These are phyloP conservation scores for Lagenaria siceraria DNA, from an alignment of 306 rosid species.

Conservation along the genomic window DNA sequence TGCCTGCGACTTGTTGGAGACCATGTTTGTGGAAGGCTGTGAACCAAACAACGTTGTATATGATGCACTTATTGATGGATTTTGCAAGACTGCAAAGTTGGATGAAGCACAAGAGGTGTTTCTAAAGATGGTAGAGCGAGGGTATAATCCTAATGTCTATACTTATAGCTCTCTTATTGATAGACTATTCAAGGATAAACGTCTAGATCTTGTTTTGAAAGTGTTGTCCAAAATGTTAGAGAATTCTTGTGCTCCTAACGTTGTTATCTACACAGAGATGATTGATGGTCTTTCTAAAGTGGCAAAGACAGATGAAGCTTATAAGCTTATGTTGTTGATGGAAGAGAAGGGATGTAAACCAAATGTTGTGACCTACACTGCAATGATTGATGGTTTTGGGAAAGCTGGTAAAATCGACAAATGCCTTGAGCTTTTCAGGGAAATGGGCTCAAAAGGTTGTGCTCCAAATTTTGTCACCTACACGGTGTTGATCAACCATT, in stretches of 20 bases:
- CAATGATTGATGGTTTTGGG: slow-evolving; percentile 85
- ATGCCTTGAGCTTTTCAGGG: slow-evolving; percentile 54
- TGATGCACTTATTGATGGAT: slow-evolving; percentile 78
- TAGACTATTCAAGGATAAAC: slow-evolving; percentile 57
- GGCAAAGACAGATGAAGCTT: slow-evolving; percentile 70
- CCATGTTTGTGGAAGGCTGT: slow-evolving; percentile 51
- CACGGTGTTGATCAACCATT: slow-evolving; percentile 68
- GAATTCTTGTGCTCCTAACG: slow-evolving; percentile 64
- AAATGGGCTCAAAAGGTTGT: slow-evolving; percentile 76
- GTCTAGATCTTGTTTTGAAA: slow-evolving; percentile 64
- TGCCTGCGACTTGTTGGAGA: slow-evolving; percentile 49
- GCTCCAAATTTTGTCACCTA: slow-evolving; percentile 82
- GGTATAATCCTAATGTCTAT: slow-evolving; percentile 57
- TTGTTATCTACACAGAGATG: slow-evolving; percentile 83
- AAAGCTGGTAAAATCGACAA: slow-evolving; percentile 51
- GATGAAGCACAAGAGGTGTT: slow-evolving; percentile 72
- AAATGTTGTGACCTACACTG: slow-evolving; percentile 79
- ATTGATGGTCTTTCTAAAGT: slow-evolving; percentile 73
- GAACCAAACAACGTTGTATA: slow-evolving; percentile 65
- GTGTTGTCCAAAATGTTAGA: slow-evolving; percentile 78
- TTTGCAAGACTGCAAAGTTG: slow-evolving; percentile 68
- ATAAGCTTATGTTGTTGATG: slow-evolving; percentile 75
- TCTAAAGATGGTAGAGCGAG: slow-evolving; percentile 63
- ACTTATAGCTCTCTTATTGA: slow-evolving; percentile 78
- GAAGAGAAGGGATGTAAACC: slow-evolving; percentile 70